Percentiles rank a stretch among this genome's conserved stretches.
Conservation (phyloP, 495 filamentous ascomycete genomes). For the Achaetomiella virescens region DNA sequence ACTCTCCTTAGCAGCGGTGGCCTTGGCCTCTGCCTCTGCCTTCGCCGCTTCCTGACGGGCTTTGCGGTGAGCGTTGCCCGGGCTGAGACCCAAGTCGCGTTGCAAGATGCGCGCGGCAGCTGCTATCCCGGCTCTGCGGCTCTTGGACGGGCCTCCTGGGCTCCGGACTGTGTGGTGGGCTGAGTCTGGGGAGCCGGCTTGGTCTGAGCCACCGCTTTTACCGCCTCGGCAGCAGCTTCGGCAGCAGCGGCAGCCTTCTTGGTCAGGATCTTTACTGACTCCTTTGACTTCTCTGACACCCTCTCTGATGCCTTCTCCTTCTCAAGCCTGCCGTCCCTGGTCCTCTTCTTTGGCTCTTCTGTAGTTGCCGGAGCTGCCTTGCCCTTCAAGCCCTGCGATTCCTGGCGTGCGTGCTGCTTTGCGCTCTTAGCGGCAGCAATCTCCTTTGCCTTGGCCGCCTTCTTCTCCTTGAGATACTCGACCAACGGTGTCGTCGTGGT, state of each 20-base stretch:
- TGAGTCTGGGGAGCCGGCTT: constrained; percentile 20
- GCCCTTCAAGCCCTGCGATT: constrained; percentile 34
- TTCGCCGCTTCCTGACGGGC: constrained; percentile 48
- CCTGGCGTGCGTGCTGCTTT: constrained; percentile 45
- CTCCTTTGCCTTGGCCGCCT: constrained; percentile 80
- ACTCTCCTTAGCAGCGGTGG: constrained; percentile 34
- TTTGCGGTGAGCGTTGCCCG: constrained; percentile 50
- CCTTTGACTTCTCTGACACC: constrained; percentile 45
- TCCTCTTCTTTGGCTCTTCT: constrained; percentile 49
- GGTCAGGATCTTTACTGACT: constrained; percentile 74
- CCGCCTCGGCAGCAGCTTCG: constrained; percentile 45
- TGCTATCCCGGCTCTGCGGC: constrained; percentile 60
- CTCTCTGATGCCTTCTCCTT: constrained; percentile 46
- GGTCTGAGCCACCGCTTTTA: constrained; percentile 36
- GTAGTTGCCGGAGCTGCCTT: constrained; percentile 48
- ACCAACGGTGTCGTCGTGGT: constrained; percentile 81
- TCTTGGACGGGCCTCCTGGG: constrained; percentile 36
- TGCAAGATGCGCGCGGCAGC: constrained; percentile 82
- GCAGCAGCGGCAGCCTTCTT: constrained; percentile 51
- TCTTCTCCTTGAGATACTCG: constrained; percentile 84
- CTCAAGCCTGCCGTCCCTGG: constrained; percentile 39
- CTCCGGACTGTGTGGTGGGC: constrained; percentile 1
- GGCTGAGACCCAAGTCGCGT: constrained; percentile 79
- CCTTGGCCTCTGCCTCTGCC: constrained; percentile 41
- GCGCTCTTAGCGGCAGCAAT: constrained; percentile 41